Base-by-base conservation (phyloP, 148 eudicot species). In the Rhododendron molle region DNA sequence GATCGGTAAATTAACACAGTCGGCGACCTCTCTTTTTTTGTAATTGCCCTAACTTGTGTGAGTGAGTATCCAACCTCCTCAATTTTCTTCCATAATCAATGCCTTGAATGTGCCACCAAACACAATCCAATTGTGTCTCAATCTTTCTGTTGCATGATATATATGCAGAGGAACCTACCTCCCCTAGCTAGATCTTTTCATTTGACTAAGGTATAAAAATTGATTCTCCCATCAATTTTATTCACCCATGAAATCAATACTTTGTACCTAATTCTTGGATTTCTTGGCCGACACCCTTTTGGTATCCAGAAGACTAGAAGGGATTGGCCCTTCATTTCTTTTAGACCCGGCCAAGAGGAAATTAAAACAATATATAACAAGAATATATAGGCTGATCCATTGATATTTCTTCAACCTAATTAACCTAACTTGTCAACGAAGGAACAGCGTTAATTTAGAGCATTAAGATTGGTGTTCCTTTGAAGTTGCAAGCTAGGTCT, bases 231-330 rank as follows among this genome's bases (percentile, higher is more conserved):
- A 4, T 21, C 10, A 14, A 28, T 43, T n/a, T 47, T n/a, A 15
- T 80, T 80, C 58, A 14, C 11, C 20, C 50, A 16, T 47, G 26
- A n/a, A 8, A 28, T n/a, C n/a, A 50, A 15, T 2, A 32, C n/a
- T 81, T 32, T 32, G 36, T 54, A 81, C 69, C 83, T 81, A 58
- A 81, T 58, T 81, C 49, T 56, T 36, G 30, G 71, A 81, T 81
- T 81, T 56, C 69, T 81, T 16, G 71, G 71, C n/a, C 23, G 13
- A 32, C 73, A 81, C 83, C 5, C 28, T 56, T 81, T 56, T 36
- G 47, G 5, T 58, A 20, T 81, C 49, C 20, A 10, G 20, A 81
- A 21, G 18, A 72, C 49, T 36, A 10, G 20, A 81, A 21, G 18
- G 83, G 32, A 36, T 81, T 36, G 83, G 23, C 69, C 44, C 47